Percentiles rank a stretch among this genome's conserved stretches.
phyloP scores from a whole-genome alignment of 352 stramenopile species.

The Globisporangium rhizosaccharum region DNA sequence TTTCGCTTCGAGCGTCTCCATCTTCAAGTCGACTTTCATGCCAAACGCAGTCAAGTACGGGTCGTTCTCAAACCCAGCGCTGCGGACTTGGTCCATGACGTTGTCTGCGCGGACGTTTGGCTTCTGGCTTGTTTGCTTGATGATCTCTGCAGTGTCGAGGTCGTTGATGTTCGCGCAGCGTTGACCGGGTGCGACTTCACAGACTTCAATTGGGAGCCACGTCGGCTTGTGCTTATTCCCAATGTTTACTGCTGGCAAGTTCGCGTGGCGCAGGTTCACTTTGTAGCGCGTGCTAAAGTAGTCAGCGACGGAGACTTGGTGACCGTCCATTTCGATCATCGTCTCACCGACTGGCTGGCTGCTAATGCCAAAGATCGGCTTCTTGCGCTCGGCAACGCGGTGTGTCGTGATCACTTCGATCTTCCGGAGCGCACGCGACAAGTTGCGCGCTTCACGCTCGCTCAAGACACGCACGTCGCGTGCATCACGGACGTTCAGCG shows the following conservation, averaged over 20 bases:
- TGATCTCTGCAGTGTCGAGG: conserved; percentile 79
- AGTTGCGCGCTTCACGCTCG: conserved; percentile 24
- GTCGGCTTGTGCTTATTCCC: conserved; percentile 42
- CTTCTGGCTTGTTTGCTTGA: conserved; percentile 52
- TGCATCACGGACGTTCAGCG: conserved; percentile 24
- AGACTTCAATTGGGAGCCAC: conserved; percentile 83
- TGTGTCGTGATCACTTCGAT: conserved; percentile 54
- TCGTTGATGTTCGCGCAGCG: conserved; percentile 73
- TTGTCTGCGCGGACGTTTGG: conserved; percentile 41
- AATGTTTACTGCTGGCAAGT: conserved; percentile 68
- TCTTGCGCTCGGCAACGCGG: conserved; percentile 46
- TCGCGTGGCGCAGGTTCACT: conserved; percentile 43
- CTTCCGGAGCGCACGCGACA: conserved; percentile 41
- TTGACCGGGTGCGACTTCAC: conserved; percentile 62
- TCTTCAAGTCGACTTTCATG: conserved; percentile 43
- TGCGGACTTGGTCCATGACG: conserved; percentile 54
- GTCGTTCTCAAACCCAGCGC: conserved; percentile 68
- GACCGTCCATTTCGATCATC: conserved; percentile 50
- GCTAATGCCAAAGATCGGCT: conserved; percentile 49
- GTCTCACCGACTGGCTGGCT: conserved; percentile 30
- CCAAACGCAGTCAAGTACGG: conserved; percentile 58
- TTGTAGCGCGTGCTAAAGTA: conserved; percentile 70
- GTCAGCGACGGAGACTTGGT: conserved; percentile 39
- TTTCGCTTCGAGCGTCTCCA: conserved; percentile 42
- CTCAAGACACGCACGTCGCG: conserved; percentile 34